These are phyloP conservation scores for Picea glauca DNA, from an alignment of 75 land plant genomes.

Conservation along the genomic window DNA sequence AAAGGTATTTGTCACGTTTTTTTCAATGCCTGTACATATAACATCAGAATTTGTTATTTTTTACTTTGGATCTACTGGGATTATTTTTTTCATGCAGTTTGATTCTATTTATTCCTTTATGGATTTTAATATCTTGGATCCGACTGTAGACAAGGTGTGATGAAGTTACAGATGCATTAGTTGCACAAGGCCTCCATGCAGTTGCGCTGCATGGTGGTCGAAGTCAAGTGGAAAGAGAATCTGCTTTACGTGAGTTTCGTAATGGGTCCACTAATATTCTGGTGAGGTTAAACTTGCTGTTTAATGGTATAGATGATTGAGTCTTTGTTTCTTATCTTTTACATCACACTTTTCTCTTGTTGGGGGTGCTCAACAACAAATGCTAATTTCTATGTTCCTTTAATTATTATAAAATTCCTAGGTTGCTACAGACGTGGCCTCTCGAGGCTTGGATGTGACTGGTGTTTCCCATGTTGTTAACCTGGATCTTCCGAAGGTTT, in stretches of 20 bases:
- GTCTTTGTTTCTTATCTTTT: not conserved
- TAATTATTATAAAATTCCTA: slow-evolving; percentile 3
- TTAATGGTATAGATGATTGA: not conserved
- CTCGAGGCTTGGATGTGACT: slow-evolving; percentile 78
- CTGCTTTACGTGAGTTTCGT: slow-evolving; percentile 71
- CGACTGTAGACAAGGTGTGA: slow-evolving; percentile 65
- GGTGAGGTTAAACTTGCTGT: slow-evolving; percentile 22
- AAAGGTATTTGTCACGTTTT: slow-evolving; percentile 30
- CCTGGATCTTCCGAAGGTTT: slow-evolving; percentile 80
- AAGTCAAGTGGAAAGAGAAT: slow-evolving; percentile 72
- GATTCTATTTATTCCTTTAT: not conserved
- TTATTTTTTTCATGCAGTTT: slow-evolving; percentile 4
- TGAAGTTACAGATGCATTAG: slow-evolving; percentile 70
- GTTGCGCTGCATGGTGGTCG: slow-evolving; percentile 83
- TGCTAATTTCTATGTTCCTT: not conserved
- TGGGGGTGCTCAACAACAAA: too few relatives aligned
- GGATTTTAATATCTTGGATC: not conserved
- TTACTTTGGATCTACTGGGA: not conserved
- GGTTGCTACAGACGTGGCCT: slow-evolving; percentile 87
- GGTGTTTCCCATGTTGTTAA: slow-evolving; percentile 86
- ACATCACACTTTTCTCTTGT: not conserved
- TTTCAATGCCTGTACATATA: not conserved
- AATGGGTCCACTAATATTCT: slow-evolving; percentile 63
- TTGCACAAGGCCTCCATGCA: slow-evolving; percentile 68
- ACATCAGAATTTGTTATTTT: not conserved